phyloP scores from a whole-genome alignment of 164 flowering plant species.

The Cinnamomum micranthum region DNA sequence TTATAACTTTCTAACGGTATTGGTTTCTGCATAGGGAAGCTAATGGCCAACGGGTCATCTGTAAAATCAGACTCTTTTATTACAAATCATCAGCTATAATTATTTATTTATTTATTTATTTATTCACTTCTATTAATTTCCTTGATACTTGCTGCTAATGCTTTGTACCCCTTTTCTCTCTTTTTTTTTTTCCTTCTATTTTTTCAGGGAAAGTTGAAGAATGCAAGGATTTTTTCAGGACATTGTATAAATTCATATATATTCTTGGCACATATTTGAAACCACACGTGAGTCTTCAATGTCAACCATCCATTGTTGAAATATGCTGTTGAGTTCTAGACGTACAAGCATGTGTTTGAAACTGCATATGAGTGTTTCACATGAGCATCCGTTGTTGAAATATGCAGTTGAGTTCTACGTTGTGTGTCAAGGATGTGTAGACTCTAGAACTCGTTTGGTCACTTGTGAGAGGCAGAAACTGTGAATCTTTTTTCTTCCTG shows the following conservation, averaged over 20 bases:
- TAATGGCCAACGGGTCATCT: too few species aligned
- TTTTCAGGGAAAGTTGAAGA: slow-evolving; percentile 73
- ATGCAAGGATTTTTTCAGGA: slow-evolving; percentile 60
- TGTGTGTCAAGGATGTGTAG: neutral
- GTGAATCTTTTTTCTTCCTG: neutral
- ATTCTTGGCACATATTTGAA: slow-evolving; percentile 81
- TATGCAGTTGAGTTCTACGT: neutral
- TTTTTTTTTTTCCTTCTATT: too few species aligned
- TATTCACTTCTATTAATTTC: neutral
- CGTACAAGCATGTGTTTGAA: neutral
- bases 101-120: too few species aligned
- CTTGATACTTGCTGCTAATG: neutral
- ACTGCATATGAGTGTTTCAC: neutral
- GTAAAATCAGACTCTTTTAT: too few species aligned
- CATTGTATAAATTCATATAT: slow-evolving; percentile 67
- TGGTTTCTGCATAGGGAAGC: too few species aligned
- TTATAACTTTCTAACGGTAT: too few species aligned
- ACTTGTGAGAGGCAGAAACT: neutral
- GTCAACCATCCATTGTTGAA: neutral
- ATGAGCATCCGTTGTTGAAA: neutral
- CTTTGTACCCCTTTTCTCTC: slow-evolving; percentile 4
- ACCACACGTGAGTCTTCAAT: slow-evolving; percentile 67
- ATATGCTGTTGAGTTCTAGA: neutral
- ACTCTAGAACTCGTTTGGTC: neutral
- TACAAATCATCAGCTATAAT: too few species aligned